Conservation (phyloP, 2,329 filamentous ascomycete genomes). For the Trichoderma semiorbis region DNA sequence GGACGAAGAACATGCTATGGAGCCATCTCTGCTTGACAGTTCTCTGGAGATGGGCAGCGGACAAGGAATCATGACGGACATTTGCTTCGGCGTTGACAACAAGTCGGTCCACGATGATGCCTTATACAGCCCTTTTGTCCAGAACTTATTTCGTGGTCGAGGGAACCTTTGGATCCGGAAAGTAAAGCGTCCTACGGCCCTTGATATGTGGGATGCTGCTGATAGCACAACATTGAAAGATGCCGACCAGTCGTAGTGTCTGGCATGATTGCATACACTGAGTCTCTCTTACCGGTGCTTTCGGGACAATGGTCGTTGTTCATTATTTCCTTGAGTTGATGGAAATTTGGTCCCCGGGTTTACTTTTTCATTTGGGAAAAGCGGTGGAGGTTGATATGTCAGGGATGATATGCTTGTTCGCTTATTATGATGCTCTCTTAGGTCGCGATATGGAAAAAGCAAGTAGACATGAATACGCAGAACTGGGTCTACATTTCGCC, state of each 20-base stretch:
- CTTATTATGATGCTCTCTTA: background rate
- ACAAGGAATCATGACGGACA: background rate
- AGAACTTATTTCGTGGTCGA: constrained; percentile 22
- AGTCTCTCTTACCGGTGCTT: background rate
- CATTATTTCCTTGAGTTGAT: background rate
- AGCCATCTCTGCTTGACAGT: background rate
- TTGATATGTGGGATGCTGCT: constrained; percentile 27
- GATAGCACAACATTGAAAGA: background rate
- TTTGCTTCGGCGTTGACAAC: background rate
- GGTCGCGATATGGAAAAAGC: background rate
- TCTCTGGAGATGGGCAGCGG: background rate
- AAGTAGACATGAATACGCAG: background rate
- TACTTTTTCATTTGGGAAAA: background rate
- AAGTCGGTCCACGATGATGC: constrained; percentile 6
- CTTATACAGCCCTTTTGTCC: constrained; percentile 22
- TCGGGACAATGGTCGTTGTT: background rate
- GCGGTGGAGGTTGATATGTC: background rate
- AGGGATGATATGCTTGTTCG: background rate
- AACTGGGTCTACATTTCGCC: background rate
- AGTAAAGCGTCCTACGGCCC: constrained; percentile 23
- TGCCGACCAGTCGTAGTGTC: background rate
- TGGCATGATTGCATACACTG: background rate
- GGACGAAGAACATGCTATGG: too few species aligned
- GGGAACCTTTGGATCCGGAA: constrained; percentile 25
- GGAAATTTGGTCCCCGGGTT: background rate